Percentiles rank a stretch among this genome's conserved stretches.
These are phyloP conservation scores for Termitomyces sp. DNA, from an alignment of 768 basidiomycete species.

Conservation along the genomic window DNA sequence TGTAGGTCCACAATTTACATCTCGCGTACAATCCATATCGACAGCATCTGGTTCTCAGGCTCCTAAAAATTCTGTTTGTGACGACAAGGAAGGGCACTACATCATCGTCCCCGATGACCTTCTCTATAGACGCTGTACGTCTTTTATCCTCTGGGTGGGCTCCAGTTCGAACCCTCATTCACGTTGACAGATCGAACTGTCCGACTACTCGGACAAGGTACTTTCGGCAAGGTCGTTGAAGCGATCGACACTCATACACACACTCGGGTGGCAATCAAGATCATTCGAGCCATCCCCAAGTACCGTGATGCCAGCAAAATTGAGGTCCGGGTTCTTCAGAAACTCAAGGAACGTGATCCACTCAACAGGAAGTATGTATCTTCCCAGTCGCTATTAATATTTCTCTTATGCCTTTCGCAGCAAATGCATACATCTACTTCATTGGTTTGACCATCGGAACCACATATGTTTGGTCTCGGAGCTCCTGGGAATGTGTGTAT, in stretches of 20 bases:
- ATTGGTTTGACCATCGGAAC: constrained; percentile 96
- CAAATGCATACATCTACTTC: constrained; percentile 95
- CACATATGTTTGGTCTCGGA: constrained; percentile 98
- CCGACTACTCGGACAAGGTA: constrained; percentile 90
- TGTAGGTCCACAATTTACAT: constrained; percentile 39
- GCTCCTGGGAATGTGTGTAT: constrained; percentile 94
- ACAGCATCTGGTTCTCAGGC: constrained; percentile 39
- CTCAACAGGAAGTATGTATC: constrained; percentile 77
- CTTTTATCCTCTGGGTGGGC: background rate
- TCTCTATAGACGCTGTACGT: constrained; percentile 81
- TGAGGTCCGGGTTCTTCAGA: constrained; percentile 91
- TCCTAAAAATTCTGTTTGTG: constrained; percentile 72
- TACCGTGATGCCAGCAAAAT: constrained; percentile 99
- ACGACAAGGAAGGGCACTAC: constrained; percentile 99
- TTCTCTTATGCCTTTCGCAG: constrained; percentile 39
- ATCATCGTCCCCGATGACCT: constrained; percentile 91
- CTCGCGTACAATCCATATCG: constrained; percentile 20
- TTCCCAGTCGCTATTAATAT: background rate
- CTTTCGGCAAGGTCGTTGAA: constrained; percentile 98
- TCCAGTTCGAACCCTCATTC: constrained; percentile 13
- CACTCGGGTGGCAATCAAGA: constrained; percentile 91
- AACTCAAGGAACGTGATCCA: constrained; percentile 86
- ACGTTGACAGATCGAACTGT: constrained; percentile 78
- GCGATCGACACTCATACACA: constrained; percentile 77
- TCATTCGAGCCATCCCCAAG: constrained; percentile 97